These are phyloP conservation scores for Rhodamnia rubescens DNA, from an alignment of 345 rosid genomes.

Conservation along the genomic window DNA sequence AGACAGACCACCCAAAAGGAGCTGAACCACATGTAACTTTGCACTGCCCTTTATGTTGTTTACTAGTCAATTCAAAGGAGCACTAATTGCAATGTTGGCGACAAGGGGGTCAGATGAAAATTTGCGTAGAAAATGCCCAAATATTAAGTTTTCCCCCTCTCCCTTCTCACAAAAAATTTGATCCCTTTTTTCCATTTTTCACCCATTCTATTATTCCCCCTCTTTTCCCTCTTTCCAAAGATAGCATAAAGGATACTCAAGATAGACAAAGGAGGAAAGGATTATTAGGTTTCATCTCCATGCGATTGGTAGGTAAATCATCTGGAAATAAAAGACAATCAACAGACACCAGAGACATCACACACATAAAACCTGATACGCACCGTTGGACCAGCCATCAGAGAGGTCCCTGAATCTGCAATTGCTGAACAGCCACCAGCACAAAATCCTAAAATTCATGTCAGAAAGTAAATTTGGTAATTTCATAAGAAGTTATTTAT, in stretches of 20 bases:
- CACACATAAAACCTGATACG: slow-evolving; percentile 1
- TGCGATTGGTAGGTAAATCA: background rate
- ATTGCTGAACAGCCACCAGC: slow-evolving; percentile 47
- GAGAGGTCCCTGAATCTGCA: slow-evolving; percentile 78
- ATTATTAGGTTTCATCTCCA: background rate
- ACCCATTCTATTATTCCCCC: background rate
- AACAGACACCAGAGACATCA: background rate
- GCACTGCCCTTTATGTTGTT: too few relatives aligned
- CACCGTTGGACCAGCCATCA: slow-evolving; percentile 70
- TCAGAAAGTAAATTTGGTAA: background rate
- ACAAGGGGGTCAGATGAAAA: too few relatives aligned
- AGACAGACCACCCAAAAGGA: too few relatives aligned
- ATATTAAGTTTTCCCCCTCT: background rate
- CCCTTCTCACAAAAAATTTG: background rate
- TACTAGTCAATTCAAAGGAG: too few relatives aligned
- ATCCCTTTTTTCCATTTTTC: background rate
- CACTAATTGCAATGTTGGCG: too few relatives aligned
- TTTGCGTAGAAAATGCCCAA: background rate
- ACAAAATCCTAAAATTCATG: slow-evolving; percentile 32
- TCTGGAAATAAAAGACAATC: background rate
- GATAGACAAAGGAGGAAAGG: background rate
- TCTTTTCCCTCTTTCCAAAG: background rate
- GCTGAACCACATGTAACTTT: too few relatives aligned
- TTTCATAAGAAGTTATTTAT: background rate
- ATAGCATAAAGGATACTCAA: background rate